These are phyloP conservation scores for Musa schizocarpa DNA, from an alignment of 176 grass and related monocot species.

Conservation along the genomic window DNA sequence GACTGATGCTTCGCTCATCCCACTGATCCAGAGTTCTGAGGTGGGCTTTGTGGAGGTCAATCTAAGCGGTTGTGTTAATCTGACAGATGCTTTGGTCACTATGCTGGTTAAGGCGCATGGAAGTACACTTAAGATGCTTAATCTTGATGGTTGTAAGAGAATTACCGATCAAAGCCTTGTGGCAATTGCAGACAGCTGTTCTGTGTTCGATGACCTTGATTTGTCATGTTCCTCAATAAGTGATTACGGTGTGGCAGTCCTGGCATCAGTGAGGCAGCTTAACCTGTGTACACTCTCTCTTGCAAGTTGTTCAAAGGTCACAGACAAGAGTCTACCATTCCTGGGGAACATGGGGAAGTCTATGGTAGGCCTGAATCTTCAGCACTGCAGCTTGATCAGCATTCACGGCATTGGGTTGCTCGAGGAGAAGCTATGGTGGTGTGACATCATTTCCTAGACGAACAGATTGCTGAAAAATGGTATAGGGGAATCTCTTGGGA, in stretches of 20 bases:
- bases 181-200: conserved; percentile 57
- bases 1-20: conserved; percentile 59
- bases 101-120: conserved; percentile 64
- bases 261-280: conserved; percentile 61
- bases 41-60: conserved; percentile 63
- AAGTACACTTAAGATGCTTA: conserved; percentile 48
- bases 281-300: conserved; percentile 65
- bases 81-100: conserved; percentile 47
- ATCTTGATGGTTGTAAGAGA: conserved; percentile 85
- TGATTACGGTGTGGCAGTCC: conserved; percentile 63
- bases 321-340: conserved; percentile 64
- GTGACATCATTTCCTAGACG: conserved; percentile 72
- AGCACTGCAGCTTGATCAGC: conserved; percentile 77
- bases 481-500: too few species aligned
- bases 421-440: conserved; percentile 79
- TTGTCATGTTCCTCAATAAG: conserved; percentile 70
- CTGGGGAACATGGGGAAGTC: conserved; percentile 67
- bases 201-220: conserved; percentile 68
- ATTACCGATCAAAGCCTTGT: conserved; percentile 69
- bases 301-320: conserved; percentile 65
- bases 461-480: background rate
- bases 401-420: conserved; percentile 55
- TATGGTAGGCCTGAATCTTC: conserved; percentile 72
- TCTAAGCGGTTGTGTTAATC: conserved; percentile 58
- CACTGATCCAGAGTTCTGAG: conserved; percentile 57